Base-by-base conservation (phyloP, 2,329 filamentous ascomycete genomes). In the Epichloe aotearoae region DNA sequence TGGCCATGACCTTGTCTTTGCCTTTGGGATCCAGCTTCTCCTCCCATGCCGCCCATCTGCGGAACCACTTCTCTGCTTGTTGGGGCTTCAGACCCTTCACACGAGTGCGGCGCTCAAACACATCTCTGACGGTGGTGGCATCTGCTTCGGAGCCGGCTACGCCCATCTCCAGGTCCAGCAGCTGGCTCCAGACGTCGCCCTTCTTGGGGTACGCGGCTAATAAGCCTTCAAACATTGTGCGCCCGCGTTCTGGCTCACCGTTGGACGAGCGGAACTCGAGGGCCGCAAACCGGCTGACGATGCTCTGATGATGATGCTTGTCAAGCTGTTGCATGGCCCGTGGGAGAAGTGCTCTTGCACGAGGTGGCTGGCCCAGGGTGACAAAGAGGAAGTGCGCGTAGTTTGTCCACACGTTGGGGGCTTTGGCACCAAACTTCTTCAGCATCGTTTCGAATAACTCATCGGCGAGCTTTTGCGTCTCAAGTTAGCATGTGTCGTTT, bases 371-470 rank as follows among this genome's bases (percentile, higher is more conserved):
- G 52, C 77, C 73, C 53, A 80, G 70, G 1, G 80, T 86, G 53
- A 84, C 82, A 70, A 95, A 85, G 51, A 98, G 76, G 76, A 96
- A 97, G 61, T 86, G 85, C 23, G 90, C 91, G 68, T 96, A 97
- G 73, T 97, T 96, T 67, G 85, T 76, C 88, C 90, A 98, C 58
- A 96, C 82, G 49, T 83, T 79, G 10, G 87, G 83, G 5, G 83
- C 80, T 57, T 83, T 82, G 55, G 85, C 84, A 62, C 93, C 88
- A 53, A 88, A 90, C 70, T 94, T 96, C 73, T 93, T 94, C 60
- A 87, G 74, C 68, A 95, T 87, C 40, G 76, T 71, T 66, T 93
- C 85, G 72, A 96, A 97, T 58, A 97, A 77, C 20, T 78, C 80
- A 62, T 96, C 89, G 50, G 91, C 91, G 77, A 90, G 84, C 84